These are phyloP conservation scores for Gelatoporia subvermispora DNA, from an alignment of 768 basidiomycete species.

Conservation along the genomic window DNA sequence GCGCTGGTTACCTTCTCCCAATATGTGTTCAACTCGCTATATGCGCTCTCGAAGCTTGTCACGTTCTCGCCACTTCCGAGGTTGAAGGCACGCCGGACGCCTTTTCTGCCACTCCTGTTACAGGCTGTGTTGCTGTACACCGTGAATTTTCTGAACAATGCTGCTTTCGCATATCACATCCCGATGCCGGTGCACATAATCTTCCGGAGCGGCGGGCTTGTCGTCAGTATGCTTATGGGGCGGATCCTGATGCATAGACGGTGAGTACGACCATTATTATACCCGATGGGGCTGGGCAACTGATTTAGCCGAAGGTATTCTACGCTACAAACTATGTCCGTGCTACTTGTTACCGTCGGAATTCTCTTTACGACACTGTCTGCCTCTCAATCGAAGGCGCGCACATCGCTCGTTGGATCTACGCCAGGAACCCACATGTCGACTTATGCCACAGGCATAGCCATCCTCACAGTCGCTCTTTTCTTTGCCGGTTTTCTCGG, in stretches of 20 bases:
- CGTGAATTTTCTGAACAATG: conserved; percentile 82
- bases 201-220: conserved; percentile 83
- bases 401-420: conserved; percentile 1
- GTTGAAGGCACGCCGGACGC: conserved; percentile 61
- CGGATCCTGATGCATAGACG: conserved; percentile 61
- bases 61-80: conserved; percentile 35
- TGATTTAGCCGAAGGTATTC: conserved; percentile 46
- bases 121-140: conserved; percentile 81
- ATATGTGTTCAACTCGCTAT: conserved; percentile 70
- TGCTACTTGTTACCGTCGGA: conserved; percentile 76
- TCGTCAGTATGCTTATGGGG: conserved; percentile 79
- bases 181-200: conserved; percentile 95
- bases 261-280: conserved; percentile 31
- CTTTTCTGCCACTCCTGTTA: conserved; percentile 64
- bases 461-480: conserved; percentile 70
- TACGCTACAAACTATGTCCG: conserved; percentile 59
- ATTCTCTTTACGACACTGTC: conserved; percentile 81
- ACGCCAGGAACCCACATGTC: conserved; percentile 16
- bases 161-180: conserved; percentile 81
- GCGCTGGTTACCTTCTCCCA: conserved; percentile 86
- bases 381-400: conserved; percentile 36
- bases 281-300: not conserved
- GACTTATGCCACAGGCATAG: conserved; percentile 66
- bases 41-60: conserved; percentile 65
- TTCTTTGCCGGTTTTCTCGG: conserved; percentile 80